Base-by-base conservation (phyloP, 2,329 filamentous ascomycete genomes). In the Stylonectria norvegica region DNA sequence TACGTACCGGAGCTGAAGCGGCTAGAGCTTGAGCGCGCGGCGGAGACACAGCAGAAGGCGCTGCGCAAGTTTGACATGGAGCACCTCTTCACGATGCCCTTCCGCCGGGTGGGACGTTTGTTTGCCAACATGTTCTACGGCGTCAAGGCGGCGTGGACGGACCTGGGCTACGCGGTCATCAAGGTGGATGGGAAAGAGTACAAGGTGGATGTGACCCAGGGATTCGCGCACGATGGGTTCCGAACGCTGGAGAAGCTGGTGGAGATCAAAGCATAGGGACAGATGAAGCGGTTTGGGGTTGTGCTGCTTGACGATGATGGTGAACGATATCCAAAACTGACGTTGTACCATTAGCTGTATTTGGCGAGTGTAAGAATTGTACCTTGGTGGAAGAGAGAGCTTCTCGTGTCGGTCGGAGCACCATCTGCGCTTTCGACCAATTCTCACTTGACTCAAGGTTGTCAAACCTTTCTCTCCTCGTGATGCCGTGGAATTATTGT, bases 191-290 rank as follows among this genome's bases (percentile, higher is more conserved):
- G 66, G 14, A 58, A 64, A 22, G 60, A 63, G 37, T 80, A 77
- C 57, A 82, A 80, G 64, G 58, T 83, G 16, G 79, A 83, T 50
- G 66, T 81, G 12, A 67, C 66, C 3, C 70, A 70, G 27, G 78
- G 76, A 1, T 81, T 76, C 65, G 75, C 75, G 16, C 66, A 81
- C 34, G 79, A 83, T 28, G 67, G 73, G 4, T 81, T 81, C 30
- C 69, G 67, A 39, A 76, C 76, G 4, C 57, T 84, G 38, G 79
- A 83, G 61, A 69, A 73, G 47, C 55, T 84, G 27, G 68, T 77
- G 20, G 56, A 55, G 14, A 53, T 58, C 29, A 46, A 57, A 36
- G 31, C 42, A n/a, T 57, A 16, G 47, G 17, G 2, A 12, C 11
- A n/a, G n/a, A 18, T 15, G n/a, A 9, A 16, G 29, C n/a, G 11